Base-by-base conservation (phyloP, 1,284 basidiomycete species). In the Mrakiaceae sp. region DNA sequence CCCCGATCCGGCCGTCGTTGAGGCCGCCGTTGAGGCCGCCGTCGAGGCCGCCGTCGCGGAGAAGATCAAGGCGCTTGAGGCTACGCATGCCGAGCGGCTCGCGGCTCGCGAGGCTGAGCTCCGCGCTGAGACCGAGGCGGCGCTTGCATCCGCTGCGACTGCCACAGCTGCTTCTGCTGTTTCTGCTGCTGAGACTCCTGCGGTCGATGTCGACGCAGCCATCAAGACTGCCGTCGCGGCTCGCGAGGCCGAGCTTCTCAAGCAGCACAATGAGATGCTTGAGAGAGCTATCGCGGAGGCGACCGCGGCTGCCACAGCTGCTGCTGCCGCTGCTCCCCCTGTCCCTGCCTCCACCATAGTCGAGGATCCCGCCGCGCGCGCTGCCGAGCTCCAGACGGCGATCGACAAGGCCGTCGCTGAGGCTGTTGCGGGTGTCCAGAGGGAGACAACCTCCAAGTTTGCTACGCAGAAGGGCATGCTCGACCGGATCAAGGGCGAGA, bases 191-290 rank as follows among this genome's bases (percentile, higher is more conserved):
- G 9, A 42, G n/a, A 12, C 52, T 2, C 56, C 62, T 8, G 56
- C 58, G 1, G 61, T 46, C 9, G 65, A 66, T 44, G 39, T 57
- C 53, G 74, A 75, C 46, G 69, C 69, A 14, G 73, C 74, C 16
- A 71, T 76, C 69, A 71, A 73, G 66, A 64, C 68, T 5, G 75
- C 75, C 4, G 73, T 76, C 12, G 64, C 70, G 1, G 70, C 71
- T 27, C 68, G 71, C 52, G 72, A 76, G 62, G 66, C 70, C 1
- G 74, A 76, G 63, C 70, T 75, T 42, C 61, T 66, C 4, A 60
- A 68, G 1, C 68, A 69, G 59, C 71, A 73, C 58, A 65, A 66
- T 14, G 66, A 63, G 0, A 73, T 70, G 4, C 67, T 74, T 11
- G 67, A 68, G 55, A 67, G 67, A 10, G 56, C 58, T 2, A 44